These are phyloP conservation scores for Russula sp. DNA, from an alignment of 768 basidiomycete genomes.

Conservation along the genomic window DNA sequence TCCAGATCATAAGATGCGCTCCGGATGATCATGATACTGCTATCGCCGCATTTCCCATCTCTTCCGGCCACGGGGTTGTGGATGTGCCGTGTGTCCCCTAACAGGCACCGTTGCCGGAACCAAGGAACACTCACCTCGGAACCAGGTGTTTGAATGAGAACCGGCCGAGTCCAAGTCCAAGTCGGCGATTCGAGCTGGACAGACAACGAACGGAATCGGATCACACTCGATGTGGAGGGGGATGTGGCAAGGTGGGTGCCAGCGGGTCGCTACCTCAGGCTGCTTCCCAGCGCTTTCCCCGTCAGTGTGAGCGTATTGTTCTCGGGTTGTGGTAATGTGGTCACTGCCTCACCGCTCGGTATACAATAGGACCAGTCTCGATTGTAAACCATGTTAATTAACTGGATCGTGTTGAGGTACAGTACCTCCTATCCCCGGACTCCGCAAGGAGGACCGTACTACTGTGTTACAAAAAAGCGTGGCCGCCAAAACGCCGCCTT, in stretches of 20 bases:
- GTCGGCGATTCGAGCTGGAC: no score
- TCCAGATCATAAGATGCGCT: background rate
- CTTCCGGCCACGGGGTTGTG: background rate
- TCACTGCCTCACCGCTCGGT: background rate
- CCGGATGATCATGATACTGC: slow-evolving; percentile 7
- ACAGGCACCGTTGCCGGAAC: background rate
- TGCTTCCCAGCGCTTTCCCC: no score
- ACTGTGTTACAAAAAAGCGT: background rate
- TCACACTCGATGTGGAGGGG: no score
- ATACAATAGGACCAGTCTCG: background rate
- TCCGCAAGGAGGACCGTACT: background rate
- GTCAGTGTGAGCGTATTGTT: no score
- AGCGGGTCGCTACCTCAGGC: no score
- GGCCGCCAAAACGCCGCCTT: background rate
- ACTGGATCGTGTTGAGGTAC: background rate
- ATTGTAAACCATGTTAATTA: background rate
- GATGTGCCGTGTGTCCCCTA: background rate
- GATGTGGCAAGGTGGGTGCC: no score
- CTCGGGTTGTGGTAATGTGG: background rate
- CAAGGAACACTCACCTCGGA: background rate
- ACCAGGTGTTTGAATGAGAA: background rate
- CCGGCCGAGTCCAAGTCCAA: background rate
- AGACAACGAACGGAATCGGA: no score
- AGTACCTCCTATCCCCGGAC: background rate
- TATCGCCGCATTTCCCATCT: background rate